Base-by-base conservation (phyloP, 2,329 filamentous ascomycete species). In the Botrytis porri region DNA sequence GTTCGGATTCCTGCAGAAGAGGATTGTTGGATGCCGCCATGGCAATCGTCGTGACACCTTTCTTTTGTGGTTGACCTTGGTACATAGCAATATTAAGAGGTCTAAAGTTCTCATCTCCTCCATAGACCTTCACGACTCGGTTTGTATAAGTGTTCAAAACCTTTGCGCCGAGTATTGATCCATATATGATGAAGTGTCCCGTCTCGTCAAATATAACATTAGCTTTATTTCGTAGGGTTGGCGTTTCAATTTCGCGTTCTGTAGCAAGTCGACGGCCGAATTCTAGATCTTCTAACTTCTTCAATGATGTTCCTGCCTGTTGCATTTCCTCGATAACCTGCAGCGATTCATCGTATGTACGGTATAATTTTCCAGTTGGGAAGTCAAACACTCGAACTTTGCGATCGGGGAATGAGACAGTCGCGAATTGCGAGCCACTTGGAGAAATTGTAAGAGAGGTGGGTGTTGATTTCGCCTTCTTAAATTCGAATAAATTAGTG, bases 21-120 rank as follows among this genome's bases (percentile, higher is more conserved):
- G 97, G 96, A 81, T 99, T 99, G 78, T 89, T 92, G 48, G 93
- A 97, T 0, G 97, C 96, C 1, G 96, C 97, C 96, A 99, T 99
- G 76, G 95, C 95, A 37, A 98, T 92, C 0, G 97, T 99, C 5
- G 96, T 93, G 25, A 98, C 85, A 20, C 92, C 93, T 82, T 98
- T 98, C 83, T 95, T 97, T 81, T 97, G 93, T 0, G 96, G 96
- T 77, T 95, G 93, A 63, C 96, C 97, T 84, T 99, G 97, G 81
- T 99, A 99, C 9, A 99, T 83, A 29, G 92, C 89, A 20, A 99
- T 84, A 80, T 95, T 93, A 72, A 98, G 85, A 0, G 94, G 89
- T 39, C 96, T 90, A 78, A 98, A 91, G 60, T 92, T 90, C 80
- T 99, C 96, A 67, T 98, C 95, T 78, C 91, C 92, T 62, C 93